phyloP scores from a whole-genome alignment of 1,284 basidiomycete genomes.

The Athelia sp. region DNA sequence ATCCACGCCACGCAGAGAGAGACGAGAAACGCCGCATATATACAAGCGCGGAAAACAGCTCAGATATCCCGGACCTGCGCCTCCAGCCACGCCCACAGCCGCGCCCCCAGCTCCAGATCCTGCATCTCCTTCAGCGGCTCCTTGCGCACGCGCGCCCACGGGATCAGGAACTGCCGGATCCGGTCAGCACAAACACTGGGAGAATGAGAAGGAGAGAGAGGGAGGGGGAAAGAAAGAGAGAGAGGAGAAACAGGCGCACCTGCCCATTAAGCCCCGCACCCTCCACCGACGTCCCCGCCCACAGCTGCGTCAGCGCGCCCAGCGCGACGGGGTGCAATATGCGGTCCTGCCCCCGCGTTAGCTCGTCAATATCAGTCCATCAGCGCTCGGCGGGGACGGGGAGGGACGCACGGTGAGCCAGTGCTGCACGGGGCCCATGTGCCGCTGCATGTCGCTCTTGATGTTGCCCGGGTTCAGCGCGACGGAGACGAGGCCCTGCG shows the following conservation, averaged over 20 bases:
- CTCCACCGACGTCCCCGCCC: slow-evolving; percentile 29
- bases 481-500: slow-evolving; percentile 44
- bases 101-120: slow-evolving; percentile 19
- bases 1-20: too few species aligned
- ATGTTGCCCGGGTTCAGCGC: slow-evolving; percentile 46
- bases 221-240: not conserved
- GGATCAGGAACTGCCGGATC: slow-evolving; percentile 20
- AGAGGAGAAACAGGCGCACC: slow-evolving; percentile 2
- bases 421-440: slow-evolving; percentile 14
- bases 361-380: not conserved
- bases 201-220: not conserved
- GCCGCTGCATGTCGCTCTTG: slow-evolving; percentile 36
- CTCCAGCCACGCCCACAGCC: slow-evolving; percentile 30
- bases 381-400: not conserved
- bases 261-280: slow-evolving; percentile 17
- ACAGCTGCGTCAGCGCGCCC: slow-evolving; percentile 31
- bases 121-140: slow-evolving; percentile 9
- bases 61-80: slow-evolving; percentile 16
- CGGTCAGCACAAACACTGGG: not conserved
- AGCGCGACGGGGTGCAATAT: slow-evolving; percentile 7
- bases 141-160: slow-evolving; percentile 22
- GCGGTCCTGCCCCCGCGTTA: slow-evolving; percentile 3
- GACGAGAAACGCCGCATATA: too few species aligned
- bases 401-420: not conserved
- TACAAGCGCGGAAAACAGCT: too few species aligned